Percentiles rank a stretch among this genome's conserved stretches.
These are phyloP conservation scores for Protea cynaroides DNA, from an alignment of 164 flowering plant genomes.

Conservation along the genomic window DNA sequence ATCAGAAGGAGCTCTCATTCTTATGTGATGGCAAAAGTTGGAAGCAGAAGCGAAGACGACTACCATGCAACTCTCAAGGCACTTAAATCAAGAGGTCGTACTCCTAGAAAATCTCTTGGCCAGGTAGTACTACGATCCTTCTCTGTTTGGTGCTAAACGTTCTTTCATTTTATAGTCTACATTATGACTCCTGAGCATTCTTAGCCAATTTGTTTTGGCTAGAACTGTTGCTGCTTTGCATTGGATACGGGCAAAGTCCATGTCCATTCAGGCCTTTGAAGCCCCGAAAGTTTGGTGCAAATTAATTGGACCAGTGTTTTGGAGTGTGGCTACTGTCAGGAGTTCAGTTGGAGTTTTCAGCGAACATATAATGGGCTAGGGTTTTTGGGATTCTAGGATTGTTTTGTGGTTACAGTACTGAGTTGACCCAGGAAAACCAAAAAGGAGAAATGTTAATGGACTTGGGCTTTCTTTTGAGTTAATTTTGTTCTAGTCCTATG, in stretches of 20 bases:
- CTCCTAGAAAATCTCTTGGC: slow-evolving; percentile 86
- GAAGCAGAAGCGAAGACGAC: slow-evolving; percentile 33
- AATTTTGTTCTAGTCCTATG: neutral
- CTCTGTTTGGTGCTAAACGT: neutral
- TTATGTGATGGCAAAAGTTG: neutral
- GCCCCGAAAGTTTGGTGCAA: neutral
- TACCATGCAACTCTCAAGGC: slow-evolving; percentile 84
- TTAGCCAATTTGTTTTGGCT: neutral
- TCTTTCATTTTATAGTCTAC: neutral
- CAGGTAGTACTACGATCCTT: slow-evolving; percentile 45
- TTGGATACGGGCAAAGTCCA: neutral
- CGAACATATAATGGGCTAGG: slow-evolving; percentile 16
- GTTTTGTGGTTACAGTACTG: too few relatives aligned
- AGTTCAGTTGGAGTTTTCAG: slow-evolving; percentile 21
- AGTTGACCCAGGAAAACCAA: too few relatives aligned
- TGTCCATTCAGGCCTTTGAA: too few relatives aligned
- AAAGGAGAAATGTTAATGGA: too few relatives aligned
- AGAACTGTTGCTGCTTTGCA: neutral
- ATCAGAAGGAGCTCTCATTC: neutral
- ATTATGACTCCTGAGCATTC: neutral
- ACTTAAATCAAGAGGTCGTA: slow-evolving; percentile 48
- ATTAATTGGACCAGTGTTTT: neutral
- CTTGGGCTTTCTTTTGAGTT: too few relatives aligned
- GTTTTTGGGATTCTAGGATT: neutral
- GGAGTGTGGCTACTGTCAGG: neutral